Evolutionary conservation across 2,329 filamentous ascomycete genomes (phyloP).

Genomic region (Incumbomyces delicatus): DNA sequence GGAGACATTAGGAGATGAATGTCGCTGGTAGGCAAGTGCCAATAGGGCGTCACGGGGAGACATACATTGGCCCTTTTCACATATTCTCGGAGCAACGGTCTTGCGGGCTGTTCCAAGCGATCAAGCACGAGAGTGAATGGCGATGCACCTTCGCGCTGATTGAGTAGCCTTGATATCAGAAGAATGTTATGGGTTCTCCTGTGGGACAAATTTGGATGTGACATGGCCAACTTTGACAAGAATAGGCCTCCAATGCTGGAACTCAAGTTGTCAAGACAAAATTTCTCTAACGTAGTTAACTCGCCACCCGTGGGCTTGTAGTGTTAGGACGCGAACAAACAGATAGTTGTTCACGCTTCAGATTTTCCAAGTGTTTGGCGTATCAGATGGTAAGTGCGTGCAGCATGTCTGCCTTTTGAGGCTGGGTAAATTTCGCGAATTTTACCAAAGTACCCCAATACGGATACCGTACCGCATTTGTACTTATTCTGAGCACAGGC

Average conservation of each 20-base stretch:
- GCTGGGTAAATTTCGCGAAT: too few relatives aligned
- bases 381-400: too few relatives aligned
- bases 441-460: too few relatives aligned
- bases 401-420: too few relatives aligned
- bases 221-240: constrained; percentile 22
- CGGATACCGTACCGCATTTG: too few relatives aligned
- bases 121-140: constrained; percentile 82
- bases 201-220: constrained; percentile 42
- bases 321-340: too few relatives aligned
- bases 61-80: constrained; percentile 62
- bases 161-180: constrained; percentile 71
- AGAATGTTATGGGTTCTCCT: constrained; percentile 75
- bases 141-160: constrained; percentile 66
- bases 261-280: not conserved
- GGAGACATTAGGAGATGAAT: not conserved
- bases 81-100: constrained; percentile 62
- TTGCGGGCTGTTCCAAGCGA: constrained; percentile 69
- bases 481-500: too few relatives aligned
- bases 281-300: too few relatives aligned
- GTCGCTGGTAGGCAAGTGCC: not conserved
- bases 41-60: constrained; percentile 6
- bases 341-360: too few relatives aligned
- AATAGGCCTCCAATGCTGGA: not conserved
- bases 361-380: too few relatives aligned
- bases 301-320: too few relatives aligned